Evolutionary conservation across 1,284 basidiomycete species (phyloP).

Genomic region (Leccinum ponderosum): DNA sequence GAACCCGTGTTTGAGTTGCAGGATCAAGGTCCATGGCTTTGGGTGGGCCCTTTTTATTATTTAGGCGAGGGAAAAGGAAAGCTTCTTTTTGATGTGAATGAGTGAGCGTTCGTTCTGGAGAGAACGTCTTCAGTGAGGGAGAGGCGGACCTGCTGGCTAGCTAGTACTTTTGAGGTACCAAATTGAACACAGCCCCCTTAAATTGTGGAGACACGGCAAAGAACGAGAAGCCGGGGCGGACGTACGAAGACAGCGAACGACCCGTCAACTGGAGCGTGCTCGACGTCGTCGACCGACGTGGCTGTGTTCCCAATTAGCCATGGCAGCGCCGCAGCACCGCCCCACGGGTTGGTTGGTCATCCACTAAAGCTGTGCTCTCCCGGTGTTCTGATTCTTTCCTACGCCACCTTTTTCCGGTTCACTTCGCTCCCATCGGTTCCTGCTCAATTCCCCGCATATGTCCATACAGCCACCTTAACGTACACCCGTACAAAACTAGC

Average conservation of each 20-base stretch:
- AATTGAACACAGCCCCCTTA: constrained; percentile 19
- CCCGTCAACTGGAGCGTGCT: constrained; percentile 10
- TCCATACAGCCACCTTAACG: constrained; percentile 1
- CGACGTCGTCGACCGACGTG: constrained; percentile 28
- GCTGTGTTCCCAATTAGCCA: constrained; percentile 35
- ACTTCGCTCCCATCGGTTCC: constrained; percentile 8
- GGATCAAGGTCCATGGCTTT: constrained; percentile 33
- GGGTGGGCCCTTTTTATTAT: constrained; percentile 36
- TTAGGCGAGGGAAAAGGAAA: constrained; percentile 37
- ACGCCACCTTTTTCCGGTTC: constrained; percentile 1
- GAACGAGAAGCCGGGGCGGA: constrained; percentile 15
- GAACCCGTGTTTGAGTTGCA: constrained; percentile 34
- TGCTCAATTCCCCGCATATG: constrained; percentile 2
- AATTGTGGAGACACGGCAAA: constrained; percentile 5
- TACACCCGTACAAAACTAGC: background rate
- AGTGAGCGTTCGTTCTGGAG: constrained; percentile 23
- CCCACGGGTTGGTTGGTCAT: constrained; percentile 17
- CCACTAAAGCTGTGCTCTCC: constrained; percentile 20
- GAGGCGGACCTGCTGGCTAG: constrained; percentile 4
- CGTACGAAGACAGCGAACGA: background rate
- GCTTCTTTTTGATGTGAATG: constrained; percentile 39
- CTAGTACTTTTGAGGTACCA: constrained; percentile 15
- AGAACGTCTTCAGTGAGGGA: constrained; percentile 18
- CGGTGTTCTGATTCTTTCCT: constrained; percentile 8
- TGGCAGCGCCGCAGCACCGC: constrained; percentile 37